Percentiles rank a stretch among this genome's conserved stretches.
Evolutionary conservation across 2,329 filamentous ascomycete genomes (phyloP).

Genomic region (Sporothrix pseudoabietina): DNA sequence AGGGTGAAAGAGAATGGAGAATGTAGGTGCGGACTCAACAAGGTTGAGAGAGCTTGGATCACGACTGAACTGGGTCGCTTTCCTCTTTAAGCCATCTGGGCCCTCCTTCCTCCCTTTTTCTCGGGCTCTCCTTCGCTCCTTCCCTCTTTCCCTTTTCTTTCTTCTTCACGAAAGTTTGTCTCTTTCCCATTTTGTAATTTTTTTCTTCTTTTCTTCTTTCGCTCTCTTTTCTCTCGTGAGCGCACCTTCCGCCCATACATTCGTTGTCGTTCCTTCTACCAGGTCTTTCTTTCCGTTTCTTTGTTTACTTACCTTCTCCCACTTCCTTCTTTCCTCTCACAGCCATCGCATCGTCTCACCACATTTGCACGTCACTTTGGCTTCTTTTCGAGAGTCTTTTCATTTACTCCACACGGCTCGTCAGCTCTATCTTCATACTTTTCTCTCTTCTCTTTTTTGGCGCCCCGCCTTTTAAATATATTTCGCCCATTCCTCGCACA

Average conservation of each 20-base stretch:
- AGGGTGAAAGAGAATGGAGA: background rate
- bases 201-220: background rate
- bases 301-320: constrained; percentile 17
- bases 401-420: constrained; percentile 14
- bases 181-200: constrained; percentile 17
- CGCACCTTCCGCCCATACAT: constrained; percentile 18
- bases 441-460: constrained; percentile 5
- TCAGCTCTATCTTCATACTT: constrained; percentile 15
- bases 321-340: background rate
- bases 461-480: background rate
- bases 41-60: constrained; percentile 23
- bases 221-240: background rate
- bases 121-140: constrained; percentile 12
- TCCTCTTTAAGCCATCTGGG: constrained; percentile 25
- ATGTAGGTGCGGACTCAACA: background rate
- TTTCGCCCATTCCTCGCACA: background rate
- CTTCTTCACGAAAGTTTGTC: constrained; percentile 1
- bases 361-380: background rate
- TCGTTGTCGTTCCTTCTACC: constrained; percentile 16
- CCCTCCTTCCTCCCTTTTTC: constrained; percentile 1
- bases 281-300: constrained; percentile 22
- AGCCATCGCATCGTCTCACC: background rate
- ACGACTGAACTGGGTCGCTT: constrained; percentile 22
- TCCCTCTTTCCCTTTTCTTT: constrained; percentile 20
- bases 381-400: background rate